Base-by-base conservation (phyloP, 208 protist genomes). In the Phytomonas sp. region DNA sequence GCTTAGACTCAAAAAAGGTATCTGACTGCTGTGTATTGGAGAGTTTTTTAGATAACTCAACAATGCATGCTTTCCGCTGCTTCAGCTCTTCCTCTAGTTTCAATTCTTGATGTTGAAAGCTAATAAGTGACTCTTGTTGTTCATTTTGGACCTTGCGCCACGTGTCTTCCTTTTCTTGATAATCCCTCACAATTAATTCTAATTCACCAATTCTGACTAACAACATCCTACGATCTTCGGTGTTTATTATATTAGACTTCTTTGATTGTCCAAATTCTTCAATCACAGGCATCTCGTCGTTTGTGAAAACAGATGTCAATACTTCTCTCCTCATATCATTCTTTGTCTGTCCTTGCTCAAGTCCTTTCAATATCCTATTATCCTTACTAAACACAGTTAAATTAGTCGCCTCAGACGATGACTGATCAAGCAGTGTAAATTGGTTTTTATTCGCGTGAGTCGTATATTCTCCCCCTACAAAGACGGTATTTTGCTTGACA, bases 201-300 rank as follows among this genome's bases (percentile, higher is more conserved):
- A 90, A 67, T 64, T 74, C 67, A 26, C 71, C 67, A 30, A 91
- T 71, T 30, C 73, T 80, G 34, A 69, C 78, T n/a, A 73, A 69
- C 37, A 90, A 70, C 45, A 63, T 37, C 60, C 68, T 72, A 7
- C 78, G 73, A 64, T 85, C 79, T 45, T 59, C 72, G 11, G 63
- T 29, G 4, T 76, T 56, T 8, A 31, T 23, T 42, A 81, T 86
- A 63, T 74, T 78, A 3, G 79, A 69, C 71, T 86, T 81, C 63
- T 81, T 87, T 67, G 89, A 82, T 40, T 68, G 75, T 12, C 80
- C 79, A 14, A 92, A 72, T 33, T 82, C 75, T 56, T 79, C 79
- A 36, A 85, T 88, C 6, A 49, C 40, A 16, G 40, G 14, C 14
- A 49, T 19, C 40, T 4, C 40, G 14, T 4, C 40, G 6, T 49